Percentiles rank a stretch among this genome's conserved stretches.
These are phyloP conservation scores for Pythium aquatile DNA, from an alignment of 352 stramenopile species.

Conservation along the genomic window DNA sequence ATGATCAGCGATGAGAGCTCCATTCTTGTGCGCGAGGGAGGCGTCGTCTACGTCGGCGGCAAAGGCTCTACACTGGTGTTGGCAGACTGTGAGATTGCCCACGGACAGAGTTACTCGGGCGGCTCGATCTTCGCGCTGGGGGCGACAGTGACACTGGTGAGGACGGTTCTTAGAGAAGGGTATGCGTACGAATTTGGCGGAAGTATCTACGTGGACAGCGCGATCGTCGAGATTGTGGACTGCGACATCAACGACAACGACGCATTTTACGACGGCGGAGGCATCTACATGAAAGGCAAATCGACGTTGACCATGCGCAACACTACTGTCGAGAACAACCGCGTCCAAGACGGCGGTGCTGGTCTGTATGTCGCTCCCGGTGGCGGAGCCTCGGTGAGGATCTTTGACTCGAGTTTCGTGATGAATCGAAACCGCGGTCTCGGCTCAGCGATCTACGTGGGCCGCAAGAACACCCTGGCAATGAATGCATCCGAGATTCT, in stretches of 20 bases:
- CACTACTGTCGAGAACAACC: slow-evolving; percentile 32
- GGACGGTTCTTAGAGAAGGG: slow-evolving; percentile 36
- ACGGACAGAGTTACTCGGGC: slow-evolving; percentile 40
- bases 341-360: slow-evolving; percentile 44
- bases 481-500: slow-evolving; percentile 27
- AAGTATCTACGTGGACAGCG: slow-evolving; percentile 36
- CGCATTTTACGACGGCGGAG: slow-evolving; percentile 62
- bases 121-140: slow-evolving; percentile 45
- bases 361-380: slow-evolving; percentile 47
- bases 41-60: slow-evolving; percentile 45
- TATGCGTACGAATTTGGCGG: slow-evolving; percentile 54
- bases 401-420: slow-evolving; percentile 36
- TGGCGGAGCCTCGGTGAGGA: slow-evolving; percentile 20
- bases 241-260: slow-evolving; percentile 37
- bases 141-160: slow-evolving; percentile 27
- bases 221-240: slow-evolving; percentile 26
- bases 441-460: slow-evolving; percentile 51
- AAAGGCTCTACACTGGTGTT: slow-evolving; percentile 31
- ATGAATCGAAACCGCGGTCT: slow-evolving; percentile 48
- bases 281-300: slow-evolving; percentile 42
- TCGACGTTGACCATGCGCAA: slow-evolving; percentile 27
- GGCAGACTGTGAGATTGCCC: slow-evolving; percentile 35
- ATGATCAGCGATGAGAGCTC: neutral
- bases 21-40: slow-evolving; percentile 25
- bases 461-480: slow-evolving; percentile 43